These are phyloP conservation scores for Trifolium repens DNA, from an alignment of 306 rosid species.

Conservation along the genomic window DNA sequence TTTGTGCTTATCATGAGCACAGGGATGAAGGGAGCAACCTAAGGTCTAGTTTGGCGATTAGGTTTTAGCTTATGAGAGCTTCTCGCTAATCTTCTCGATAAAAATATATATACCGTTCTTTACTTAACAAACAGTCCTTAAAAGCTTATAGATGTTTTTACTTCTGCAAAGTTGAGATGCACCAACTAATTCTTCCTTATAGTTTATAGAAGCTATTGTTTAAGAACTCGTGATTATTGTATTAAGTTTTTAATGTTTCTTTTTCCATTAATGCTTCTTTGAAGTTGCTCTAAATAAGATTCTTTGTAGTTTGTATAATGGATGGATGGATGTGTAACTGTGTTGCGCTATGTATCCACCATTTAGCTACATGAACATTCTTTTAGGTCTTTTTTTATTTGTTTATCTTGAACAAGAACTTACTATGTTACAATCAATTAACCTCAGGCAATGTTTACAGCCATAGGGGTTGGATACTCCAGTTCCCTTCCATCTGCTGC, in stretches of 20 bases:
- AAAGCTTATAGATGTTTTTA: neutral
- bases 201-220: neutral
- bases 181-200: neutral
- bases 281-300: neutral
- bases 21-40: neutral
- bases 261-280: neutral
- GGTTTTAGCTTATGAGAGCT: conserved; percentile 2
- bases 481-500: conserved; percentile 92
- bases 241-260: neutral
- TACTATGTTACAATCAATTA: conserved; percentile 45
- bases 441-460: conserved; percentile 87
- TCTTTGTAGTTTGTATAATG: neutral
- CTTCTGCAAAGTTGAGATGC: neutral
- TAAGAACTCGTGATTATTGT: neutral
- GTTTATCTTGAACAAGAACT: conserved; percentile 33
- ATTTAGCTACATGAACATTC: conserved; percentile 16
- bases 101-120: neutral
- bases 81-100: neutral
- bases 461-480: conserved; percentile 85
- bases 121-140: neutral
- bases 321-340: conserved; percentile 1
- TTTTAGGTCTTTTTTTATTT: neutral
- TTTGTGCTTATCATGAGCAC: neutral
- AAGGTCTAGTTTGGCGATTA: conserved; percentile 1
- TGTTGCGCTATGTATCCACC: conserved; percentile 22